Evolutionary conservation across 2,329 filamentous ascomycete genomes (phyloP), one percentile per base, ranked within the genome.

Genomic region (Stylonectria norvegica): DNA sequence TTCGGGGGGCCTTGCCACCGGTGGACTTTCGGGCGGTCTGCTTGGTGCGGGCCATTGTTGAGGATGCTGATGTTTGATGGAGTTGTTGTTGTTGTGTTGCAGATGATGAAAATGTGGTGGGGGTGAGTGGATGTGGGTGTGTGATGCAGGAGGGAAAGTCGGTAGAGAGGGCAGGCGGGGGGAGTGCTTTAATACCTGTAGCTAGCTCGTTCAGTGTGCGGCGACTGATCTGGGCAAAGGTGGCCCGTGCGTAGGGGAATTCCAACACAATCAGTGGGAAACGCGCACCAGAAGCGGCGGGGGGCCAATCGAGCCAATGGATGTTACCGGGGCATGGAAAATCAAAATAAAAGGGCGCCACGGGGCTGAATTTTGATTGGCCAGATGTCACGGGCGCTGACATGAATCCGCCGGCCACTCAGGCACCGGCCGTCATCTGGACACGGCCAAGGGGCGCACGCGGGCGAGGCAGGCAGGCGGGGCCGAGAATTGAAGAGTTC

Each of bases 1-100:
- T 98, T 73, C 82, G 80, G 50, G 81, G 81, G 59, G 82, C 82
- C 77, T 86, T 85, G 78, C 82, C 82, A 81, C 82, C 82, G 61
- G 82, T 86, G 69, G 82, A 85, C 79, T 95, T 83, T 66, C 81
- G 78, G 61, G 79, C 79, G 61, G 76, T 81, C 66, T 81, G 78
- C 76, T 81, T 81, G 52, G 78, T 81, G 62, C 78, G 78, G 58
- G 78, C 78, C 78, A 81, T 81, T 72, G 62, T 67, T 59, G 61
- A 45, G 60, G 63, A 58, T 56, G 62, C 58, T 63, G 60, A 48
- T 50, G 48, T 48, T 18, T 52, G 58, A 47, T 55, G 56, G 28
- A 49, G 53, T 50, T 60, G 57, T 53, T 58, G 56, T 34, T 52
- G 43, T 44, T 36, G 42, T 40, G 40, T 50, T 47, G 47, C 50